Conservation (phyloP, 176 grass and related monocot species). For the Cenchrus fungigraminus region DNA sequence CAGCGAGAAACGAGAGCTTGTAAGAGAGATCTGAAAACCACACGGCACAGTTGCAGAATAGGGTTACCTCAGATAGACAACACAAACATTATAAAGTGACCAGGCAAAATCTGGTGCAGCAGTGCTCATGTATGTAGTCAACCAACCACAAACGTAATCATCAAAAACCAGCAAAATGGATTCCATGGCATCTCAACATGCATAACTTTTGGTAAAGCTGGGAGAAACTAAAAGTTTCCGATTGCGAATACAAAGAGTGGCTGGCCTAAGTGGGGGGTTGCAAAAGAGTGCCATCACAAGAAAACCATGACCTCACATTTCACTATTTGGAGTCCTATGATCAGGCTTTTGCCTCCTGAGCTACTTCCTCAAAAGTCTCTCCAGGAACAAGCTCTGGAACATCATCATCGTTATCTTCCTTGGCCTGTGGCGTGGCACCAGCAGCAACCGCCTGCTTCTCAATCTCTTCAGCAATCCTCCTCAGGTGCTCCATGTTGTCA, state of each 20-base stretch:
- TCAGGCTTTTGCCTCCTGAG: constrained; percentile 70
- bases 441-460: constrained; percentile 76
- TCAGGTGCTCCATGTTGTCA: constrained; percentile 89
- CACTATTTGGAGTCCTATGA: constrained; percentile 41
- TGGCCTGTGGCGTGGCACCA: constrained; percentile 26
- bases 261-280: background rate
- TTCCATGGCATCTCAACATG: constrained; percentile 43
- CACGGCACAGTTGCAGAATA: background rate
- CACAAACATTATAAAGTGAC: background rate
- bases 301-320: constrained; percentile 54
- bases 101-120: background rate
- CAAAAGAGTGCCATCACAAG: constrained; percentile 38
- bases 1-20: background rate
- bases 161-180: constrained; percentile 46
- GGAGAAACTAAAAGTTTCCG: constrained; percentile 60
- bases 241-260: constrained; percentile 41
- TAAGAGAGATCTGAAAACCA: background rate
- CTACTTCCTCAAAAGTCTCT: constrained; percentile 81
- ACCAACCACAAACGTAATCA: constrained; percentile 2
- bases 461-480: constrained; percentile 87
- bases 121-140: constrained; percentile 2
- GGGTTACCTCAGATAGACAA: background rate
- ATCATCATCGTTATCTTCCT: constrained; percentile 84
- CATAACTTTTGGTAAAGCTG: constrained; percentile 44
- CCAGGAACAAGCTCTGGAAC: constrained; percentile 91